A percentile compares a stretch with the other conserved stretches of the same genome.
phyloP scores from a whole-genome alignment of 2,329 filamentous ascomycete genomes.

The Ophiosphaerella narmari region DNA sequence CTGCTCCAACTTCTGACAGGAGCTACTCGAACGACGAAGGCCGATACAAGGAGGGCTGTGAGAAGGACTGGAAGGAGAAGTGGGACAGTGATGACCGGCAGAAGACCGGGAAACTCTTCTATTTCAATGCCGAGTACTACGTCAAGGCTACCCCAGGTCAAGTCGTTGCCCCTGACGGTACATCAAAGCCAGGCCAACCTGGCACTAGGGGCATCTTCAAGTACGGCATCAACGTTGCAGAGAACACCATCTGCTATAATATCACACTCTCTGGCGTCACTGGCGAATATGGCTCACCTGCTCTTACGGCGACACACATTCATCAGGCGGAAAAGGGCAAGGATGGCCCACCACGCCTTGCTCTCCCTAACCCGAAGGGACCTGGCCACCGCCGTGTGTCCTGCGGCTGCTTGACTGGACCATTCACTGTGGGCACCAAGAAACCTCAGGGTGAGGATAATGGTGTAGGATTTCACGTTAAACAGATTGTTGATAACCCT shows the following conservation, averaged over 20 bases:
- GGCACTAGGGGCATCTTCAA: slow-evolving; percentile 57
- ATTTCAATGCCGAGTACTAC: slow-evolving; percentile 57
- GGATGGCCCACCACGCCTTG: slow-evolving; percentile 56
- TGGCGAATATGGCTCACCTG: slow-evolving; percentile 57
- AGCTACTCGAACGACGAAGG: slow-evolving; percentile 5
- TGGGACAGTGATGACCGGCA: slow-evolving; percentile 28
- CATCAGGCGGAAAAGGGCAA: slow-evolving; percentile 55
- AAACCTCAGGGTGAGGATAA: slow-evolving; percentile 48
- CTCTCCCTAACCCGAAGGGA: slow-evolving; percentile 41
- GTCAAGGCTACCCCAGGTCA: slow-evolving; percentile 56
- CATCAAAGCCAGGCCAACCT: slow-evolving; percentile 47
- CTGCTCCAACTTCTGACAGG: slow-evolving; percentile 17
- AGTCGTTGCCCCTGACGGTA: slow-evolving; percentile 52
- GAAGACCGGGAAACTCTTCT: slow-evolving; percentile 34
- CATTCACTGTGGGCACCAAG: slow-evolving; percentile 37
- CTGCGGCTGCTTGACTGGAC: slow-evolving; percentile 34
- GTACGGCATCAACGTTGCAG: slow-evolving; percentile 57
- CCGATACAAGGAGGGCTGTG: slow-evolving; percentile 22
- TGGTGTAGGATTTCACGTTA: slow-evolving; percentile 55
- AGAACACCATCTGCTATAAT: slow-evolving; percentile 55
- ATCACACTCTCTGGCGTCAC: slow-evolving; percentile 57
- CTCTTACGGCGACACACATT: slow-evolving; percentile 60
- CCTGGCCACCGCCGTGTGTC: slow-evolving; percentile 37
- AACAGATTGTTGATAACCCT: slow-evolving; percentile 58
- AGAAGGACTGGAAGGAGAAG: slow-evolving; percentile 27